phyloP scores from a whole-genome alignment of 75 land plant genomes.

The Adiantum capillusveneris region DNA sequence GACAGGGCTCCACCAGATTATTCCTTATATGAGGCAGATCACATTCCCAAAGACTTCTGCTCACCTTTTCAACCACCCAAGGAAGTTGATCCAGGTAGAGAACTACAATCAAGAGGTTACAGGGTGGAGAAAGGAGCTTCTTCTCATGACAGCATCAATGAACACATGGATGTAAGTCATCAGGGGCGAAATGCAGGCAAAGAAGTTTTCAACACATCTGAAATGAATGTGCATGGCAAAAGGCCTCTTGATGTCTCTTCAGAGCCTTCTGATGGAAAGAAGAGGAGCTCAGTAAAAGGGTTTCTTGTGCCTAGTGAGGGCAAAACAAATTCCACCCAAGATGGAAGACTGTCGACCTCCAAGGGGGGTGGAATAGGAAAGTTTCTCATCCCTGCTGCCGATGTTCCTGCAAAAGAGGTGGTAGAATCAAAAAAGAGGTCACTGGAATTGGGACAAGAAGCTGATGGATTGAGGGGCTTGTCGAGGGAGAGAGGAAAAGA shows the following conservation, averaged over 20 bases:
- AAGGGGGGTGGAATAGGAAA: constrained; percentile 15
- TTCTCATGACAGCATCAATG: constrained; percentile 3
- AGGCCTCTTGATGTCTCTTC: neutral
- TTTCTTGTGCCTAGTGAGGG: neutral
- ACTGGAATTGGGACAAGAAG: constrained; percentile 20
- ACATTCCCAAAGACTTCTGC: neutral
- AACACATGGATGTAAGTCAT: neutral
- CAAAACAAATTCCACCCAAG: neutral
- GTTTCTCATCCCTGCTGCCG: neutral
- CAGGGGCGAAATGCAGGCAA: neutral
- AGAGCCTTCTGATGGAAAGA: neutral
- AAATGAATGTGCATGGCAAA: neutral
- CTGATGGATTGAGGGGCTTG: constrained; percentile 4
- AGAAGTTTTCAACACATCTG: neutral
- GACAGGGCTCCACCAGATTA: neutral
- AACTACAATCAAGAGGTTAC: neutral
- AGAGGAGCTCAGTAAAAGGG: neutral
- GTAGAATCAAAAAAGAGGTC: constrained; percentile 16
- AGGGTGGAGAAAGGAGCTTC: neutral
- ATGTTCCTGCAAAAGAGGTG: constrained; percentile 18
- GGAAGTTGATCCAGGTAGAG: neutral
- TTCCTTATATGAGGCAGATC: neutral
- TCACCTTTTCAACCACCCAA: constrained; percentile 2
- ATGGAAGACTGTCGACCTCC: constrained; percentile 5
- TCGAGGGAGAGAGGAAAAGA: constrained; percentile 22